Percentiles rank a stretch among this genome's conserved stretches.
These are phyloP conservation scores for Alternaria arbusti DNA, from an alignment of 2,329 filamentous ascomycete genomes.

Conservation along the genomic window DNA sequence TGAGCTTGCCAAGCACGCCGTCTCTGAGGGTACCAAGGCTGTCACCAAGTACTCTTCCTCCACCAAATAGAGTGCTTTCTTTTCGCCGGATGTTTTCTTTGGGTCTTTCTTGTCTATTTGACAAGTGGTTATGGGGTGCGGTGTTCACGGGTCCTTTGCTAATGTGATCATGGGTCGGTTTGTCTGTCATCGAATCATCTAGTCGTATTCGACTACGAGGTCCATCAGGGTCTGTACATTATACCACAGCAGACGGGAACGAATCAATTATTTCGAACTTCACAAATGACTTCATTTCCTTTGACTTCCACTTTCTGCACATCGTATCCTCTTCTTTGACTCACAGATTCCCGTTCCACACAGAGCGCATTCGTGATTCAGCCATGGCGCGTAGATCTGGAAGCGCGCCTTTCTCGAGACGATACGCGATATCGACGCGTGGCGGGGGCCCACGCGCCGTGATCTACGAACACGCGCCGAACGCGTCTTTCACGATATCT, in stretches of 20 bases:
- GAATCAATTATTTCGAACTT: slow-evolving; percentile 50
- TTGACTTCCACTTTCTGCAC: background rate
- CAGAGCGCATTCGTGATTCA: too few species aligned
- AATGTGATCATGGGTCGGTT: slow-evolving; percentile 61
- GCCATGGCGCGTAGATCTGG: background rate
- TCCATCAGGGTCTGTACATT: slow-evolving; percentile 51
- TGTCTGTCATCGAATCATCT: slow-evolving; percentile 49
- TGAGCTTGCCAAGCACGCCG: slow-evolving; percentile 99
- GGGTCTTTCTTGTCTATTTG: slow-evolving; percentile 60
- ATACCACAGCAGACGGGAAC: slow-evolving; percentile 51
- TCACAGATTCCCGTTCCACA: background rate
- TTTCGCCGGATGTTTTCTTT: slow-evolving; percentile 52
- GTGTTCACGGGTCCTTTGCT: slow-evolving; percentile 54
- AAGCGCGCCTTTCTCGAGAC: background rate
- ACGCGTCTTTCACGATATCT: background rate
- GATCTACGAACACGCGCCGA: background rate
- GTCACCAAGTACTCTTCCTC: slow-evolving; percentile 99
- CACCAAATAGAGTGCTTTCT: slow-evolving; percentile 79
- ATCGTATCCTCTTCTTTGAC: background rate
- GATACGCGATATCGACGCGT: background rate
- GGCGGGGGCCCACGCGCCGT: background rate
- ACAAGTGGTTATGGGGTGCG: slow-evolving; percentile 52
- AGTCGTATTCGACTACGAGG: slow-evolving; percentile 48
- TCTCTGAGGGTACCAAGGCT: slow-evolving; percentile 99
- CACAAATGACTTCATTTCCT: slow-evolving; percentile 15